Percentiles rank a stretch among this genome's conserved stretches.
These are phyloP conservation scores for Paraglomus occultum DNA, from an alignment of 192 early-diverging fungal species.

Conservation along the genomic window DNA sequence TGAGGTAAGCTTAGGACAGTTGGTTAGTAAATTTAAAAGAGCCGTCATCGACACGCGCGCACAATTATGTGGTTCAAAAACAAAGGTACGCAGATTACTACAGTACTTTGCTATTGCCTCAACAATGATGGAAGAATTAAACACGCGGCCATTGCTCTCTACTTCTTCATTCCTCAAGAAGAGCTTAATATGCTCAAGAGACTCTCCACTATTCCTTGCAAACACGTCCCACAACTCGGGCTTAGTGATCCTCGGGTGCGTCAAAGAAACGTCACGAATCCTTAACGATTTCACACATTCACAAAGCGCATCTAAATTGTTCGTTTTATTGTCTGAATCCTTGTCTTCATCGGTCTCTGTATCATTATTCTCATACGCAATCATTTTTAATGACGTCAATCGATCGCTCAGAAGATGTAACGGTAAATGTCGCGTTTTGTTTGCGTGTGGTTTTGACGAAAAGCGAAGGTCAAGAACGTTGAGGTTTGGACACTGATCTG, in stretches of 20 bases:
- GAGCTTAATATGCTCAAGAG: neutral
- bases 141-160: neutral
- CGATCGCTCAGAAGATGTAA: constrained; percentile 12
- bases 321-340: neutral
- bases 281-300: neutral
- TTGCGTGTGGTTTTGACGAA: neutral
- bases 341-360: neutral
- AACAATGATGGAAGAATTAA: constrained; percentile 14
- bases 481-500: constrained; percentile 16
- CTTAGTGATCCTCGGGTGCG: constrained; percentile 11
- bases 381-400: neutral
- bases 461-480: constrained; percentile 8
- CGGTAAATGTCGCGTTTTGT: constrained; percentile 1
- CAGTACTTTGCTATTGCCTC: constrained; percentile 22
- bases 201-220: neutral
- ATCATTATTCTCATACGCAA: constrained; percentile 5
- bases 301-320: constrained; percentile 19
- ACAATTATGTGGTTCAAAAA: constrained; percentile 4
- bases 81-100: constrained; percentile 20
- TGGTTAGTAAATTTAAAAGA: neutral
- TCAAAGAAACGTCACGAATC: constrained; percentile 1
- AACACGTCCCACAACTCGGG: constrained; percentile 15
- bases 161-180: neutral
- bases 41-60: neutral
- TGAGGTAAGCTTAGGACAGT: constrained; percentile 7